These are phyloP conservation scores for Saitozyma sp. DNA, from an alignment of 768 basidiomycete genomes.

Conservation along the genomic window DNA sequence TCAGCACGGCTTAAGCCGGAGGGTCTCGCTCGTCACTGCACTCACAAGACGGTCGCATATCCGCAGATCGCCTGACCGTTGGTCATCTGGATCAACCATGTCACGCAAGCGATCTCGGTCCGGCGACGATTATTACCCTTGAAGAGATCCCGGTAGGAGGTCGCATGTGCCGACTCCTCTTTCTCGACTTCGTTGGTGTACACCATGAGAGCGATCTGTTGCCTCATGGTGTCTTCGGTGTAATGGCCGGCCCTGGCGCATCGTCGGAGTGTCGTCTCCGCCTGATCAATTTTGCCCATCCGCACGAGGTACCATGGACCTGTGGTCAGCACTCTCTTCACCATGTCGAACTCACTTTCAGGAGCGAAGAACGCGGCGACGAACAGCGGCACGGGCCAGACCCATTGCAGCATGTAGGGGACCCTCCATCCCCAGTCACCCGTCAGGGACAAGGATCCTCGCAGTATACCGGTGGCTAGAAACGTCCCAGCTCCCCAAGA, in stretches of 20 bases:
- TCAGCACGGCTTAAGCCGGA: background rate
- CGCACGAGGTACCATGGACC: conserved; percentile 51
- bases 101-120: conserved; percentile 25
- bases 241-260: conserved; percentile 10
- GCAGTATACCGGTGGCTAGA: conserved; percentile 30
- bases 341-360: background rate
- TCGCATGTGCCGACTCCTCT: background rate
- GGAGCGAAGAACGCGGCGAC: conserved; percentile 21
- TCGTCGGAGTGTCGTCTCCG: conserved; percentile 3
- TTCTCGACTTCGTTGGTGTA: conserved; percentile 9
- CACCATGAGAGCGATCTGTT: conserved; percentile 6
- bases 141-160: conserved; percentile 24
- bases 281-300: conserved; percentile 30
- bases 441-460: conserved; percentile 26
- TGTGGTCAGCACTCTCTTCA: too few relatives aligned
- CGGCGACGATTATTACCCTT: conserved; percentile 30
- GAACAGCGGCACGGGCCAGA: conserved; percentile 27
- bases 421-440: conserved; percentile 25
- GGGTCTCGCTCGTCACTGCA: background rate
- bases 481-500: conserved; percentile 32
- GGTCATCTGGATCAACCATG: background rate
- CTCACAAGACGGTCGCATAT: conserved; percentile 12
- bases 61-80: conserved; percentile 2
- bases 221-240: conserved; percentile 7
- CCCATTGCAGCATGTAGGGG: conserved; percentile 26